Evolutionary conservation across 2,329 filamentous ascomycete genomes (phyloP), one percentile per base, ranked within the genome.

Genomic region (Nectriaceae sp.): DNA sequence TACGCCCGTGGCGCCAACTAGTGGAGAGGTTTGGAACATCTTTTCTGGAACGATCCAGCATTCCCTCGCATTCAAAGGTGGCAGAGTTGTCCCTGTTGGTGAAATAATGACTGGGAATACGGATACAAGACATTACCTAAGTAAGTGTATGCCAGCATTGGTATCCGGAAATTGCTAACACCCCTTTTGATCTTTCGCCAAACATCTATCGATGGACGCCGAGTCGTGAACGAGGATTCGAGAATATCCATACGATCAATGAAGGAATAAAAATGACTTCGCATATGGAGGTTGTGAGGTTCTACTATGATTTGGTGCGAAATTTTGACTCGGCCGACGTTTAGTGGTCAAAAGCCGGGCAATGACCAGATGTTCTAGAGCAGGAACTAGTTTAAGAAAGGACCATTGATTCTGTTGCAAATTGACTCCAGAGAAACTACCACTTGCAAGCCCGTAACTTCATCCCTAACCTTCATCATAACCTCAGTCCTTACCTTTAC

Each of bases 1-100:
- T 0, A 80, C 83, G 0, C 82, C 83, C 3, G 70, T 85, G 1
- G 79, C 83, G 0, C 80, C 83, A 0, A 80, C 78, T 0, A 65
- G 69, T 3, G 69, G 71, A 1, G 65, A 71, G 1, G 51, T 65
- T 19, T 83, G 75, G 64, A 63, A 71, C 3, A 58, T 79, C 3
- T 70, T 84, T 18, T 75, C 79, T 0, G 79, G 78, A 3, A 82
- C 78, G 0, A 76, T 70, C 65, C 46, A 73, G 70, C 48, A 78
- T 66, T 24, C 57, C 1, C 65, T 68, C 45, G 61, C 79, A 2
- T 77, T 76, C 35, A 73, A 77, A 1, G 67, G 74, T 3, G 70
- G 76, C 2, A 66, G 79, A 2, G 69, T 84, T 3, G 75, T 85
- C 0, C 75, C 81, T 0, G 78, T 79, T 0, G 75, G 75, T 0